These are phyloP conservation scores for Bacidia gigantensis DNA, from an alignment of 495 filamentous ascomycete genomes.

Conservation along the genomic window DNA sequence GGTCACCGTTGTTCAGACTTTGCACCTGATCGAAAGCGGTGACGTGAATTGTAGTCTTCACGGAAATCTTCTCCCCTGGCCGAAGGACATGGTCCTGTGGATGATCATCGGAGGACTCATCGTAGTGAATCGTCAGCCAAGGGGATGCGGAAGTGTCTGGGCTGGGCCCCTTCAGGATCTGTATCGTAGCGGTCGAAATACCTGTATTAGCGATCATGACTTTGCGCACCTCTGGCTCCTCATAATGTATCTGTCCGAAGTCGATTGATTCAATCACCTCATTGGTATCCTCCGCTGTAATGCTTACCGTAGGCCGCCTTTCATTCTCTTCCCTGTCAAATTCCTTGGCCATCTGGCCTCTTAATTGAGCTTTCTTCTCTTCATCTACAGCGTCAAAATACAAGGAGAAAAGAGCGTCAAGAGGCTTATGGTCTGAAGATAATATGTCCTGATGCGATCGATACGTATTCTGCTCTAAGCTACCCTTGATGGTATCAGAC, in stretches of 20 bases:
- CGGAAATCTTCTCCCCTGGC: slow-evolving; percentile 69
- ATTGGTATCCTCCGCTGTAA: slow-evolving; percentile 29
- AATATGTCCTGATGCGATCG: slow-evolving; percentile 74
- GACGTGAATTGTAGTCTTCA: slow-evolving; percentile 51
- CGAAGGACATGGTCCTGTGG: slow-evolving; percentile 44
- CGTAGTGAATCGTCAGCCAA: slow-evolving; percentile 52
- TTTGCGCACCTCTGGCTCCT: slow-evolving; percentile 45
- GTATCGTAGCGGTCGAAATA: slow-evolving; percentile 62
- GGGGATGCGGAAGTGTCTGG: slow-evolving; percentile 26
- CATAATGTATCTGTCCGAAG: slow-evolving; percentile 60
- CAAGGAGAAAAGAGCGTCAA: slow-evolving; percentile 63
- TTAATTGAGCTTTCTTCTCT: slow-evolving; percentile 64
- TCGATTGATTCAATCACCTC: slow-evolving; percentile 46
- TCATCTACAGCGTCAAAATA: slow-evolving; percentile 75
- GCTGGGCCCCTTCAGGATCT: slow-evolving; percentile 36
- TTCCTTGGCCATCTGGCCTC: slow-evolving; percentile 76
- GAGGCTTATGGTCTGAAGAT: slow-evolving; percentile 92
- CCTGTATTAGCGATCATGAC: slow-evolving; percentile 90
- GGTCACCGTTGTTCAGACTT: slow-evolving; percentile 53
- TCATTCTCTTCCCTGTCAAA: slow-evolving; percentile 91
- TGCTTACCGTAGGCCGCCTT: slow-evolving; percentile 66
- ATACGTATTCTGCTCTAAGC: slow-evolving; percentile 61
- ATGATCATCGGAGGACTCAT: slow-evolving; percentile 22
- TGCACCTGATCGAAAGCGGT: slow-evolving; percentile 47
- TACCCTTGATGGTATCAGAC: neutral